Evolutionary conservation across 768 basidiomycete species (phyloP).

Genomic region (Tricholoma saponaceum): DNA sequence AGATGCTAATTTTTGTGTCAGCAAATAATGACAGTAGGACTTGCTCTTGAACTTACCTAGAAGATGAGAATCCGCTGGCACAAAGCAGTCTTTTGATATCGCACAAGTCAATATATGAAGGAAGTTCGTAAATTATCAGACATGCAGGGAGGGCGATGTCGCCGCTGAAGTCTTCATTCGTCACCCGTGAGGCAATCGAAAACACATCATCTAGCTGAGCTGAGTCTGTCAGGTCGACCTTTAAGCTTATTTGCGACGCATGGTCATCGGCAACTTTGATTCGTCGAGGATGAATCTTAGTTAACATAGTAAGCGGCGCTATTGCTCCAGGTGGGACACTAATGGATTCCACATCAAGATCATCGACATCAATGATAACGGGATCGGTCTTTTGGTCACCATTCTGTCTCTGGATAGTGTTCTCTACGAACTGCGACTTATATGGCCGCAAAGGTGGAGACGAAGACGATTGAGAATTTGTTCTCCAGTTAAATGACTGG

Average conservation of each 20-base stretch:
- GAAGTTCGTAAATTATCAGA: background rate
- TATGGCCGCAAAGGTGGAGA: background rate
- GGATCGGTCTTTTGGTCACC: background rate
- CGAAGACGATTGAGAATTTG: background rate
- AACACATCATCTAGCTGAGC: background rate
- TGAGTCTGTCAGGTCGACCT: background rate
- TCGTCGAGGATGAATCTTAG: background rate
- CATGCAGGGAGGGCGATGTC: background rate
- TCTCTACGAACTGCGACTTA: background rate
- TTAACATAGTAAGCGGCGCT: background rate
- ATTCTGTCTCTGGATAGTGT: background rate
- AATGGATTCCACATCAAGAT: background rate
- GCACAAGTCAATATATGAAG: constrained; percentile 1
- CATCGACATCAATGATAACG: too few relatives aligned
- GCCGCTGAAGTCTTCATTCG: background rate
- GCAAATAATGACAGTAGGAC: background rate
- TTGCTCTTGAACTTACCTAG: background rate
- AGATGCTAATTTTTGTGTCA: too few relatives aligned
- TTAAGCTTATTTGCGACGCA: background rate
- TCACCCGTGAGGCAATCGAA: background rate
- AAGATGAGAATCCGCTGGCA: constrained; percentile 1
- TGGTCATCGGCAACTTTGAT: background rate
- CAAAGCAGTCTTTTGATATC: constrained; percentile 2
- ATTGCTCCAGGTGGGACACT: background rate
- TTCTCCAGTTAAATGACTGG: background rate